phyloP scores from a whole-genome alignment of 2,329 filamentous ascomycete genomes.

The Bipolaris gigantea region DNA sequence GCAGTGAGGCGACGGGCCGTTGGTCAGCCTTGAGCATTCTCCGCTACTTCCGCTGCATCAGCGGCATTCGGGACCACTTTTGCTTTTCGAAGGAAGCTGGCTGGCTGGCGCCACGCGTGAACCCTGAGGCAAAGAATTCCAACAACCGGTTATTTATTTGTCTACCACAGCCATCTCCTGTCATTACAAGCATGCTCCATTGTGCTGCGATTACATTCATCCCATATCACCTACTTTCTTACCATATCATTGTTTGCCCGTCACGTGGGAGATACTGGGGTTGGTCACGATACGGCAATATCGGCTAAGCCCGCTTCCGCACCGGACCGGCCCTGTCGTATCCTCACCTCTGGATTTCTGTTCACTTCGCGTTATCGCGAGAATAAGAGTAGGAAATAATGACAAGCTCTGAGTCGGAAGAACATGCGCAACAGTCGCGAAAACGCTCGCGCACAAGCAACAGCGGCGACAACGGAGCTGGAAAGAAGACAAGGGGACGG shows the following conservation, averaged over 20 bases:
- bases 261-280: neutral
- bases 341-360: neutral
- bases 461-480: conserved; percentile 28
- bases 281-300: neutral
- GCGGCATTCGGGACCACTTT: conserved; percentile 1
- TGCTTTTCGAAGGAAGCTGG: conserved; percentile 13
- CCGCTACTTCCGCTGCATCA: neutral
- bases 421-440: conserved; percentile 27
- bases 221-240: neutral
- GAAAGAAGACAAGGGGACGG: conserved; percentile 66
- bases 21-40: conserved; percentile 4
- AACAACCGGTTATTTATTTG: neutral
- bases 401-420: conserved; percentile 40
- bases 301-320: neutral
- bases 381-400: conserved; percentile 16
- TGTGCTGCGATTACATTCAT: neutral
- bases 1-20: conserved; percentile 11
- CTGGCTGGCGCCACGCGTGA: conserved; percentile 8
- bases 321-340: neutral
- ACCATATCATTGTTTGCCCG: neutral
- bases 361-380: neutral
- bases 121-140: neutral
- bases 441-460: conserved; percentile 39
- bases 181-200: neutral
- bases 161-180: neutral